A percentile compares a stretch with the other conserved stretches of the same genome.
Evolutionary conservation across 1,139 yeast species (phyloP).

Genomic region (Debaryomyces coudertii): DNA sequence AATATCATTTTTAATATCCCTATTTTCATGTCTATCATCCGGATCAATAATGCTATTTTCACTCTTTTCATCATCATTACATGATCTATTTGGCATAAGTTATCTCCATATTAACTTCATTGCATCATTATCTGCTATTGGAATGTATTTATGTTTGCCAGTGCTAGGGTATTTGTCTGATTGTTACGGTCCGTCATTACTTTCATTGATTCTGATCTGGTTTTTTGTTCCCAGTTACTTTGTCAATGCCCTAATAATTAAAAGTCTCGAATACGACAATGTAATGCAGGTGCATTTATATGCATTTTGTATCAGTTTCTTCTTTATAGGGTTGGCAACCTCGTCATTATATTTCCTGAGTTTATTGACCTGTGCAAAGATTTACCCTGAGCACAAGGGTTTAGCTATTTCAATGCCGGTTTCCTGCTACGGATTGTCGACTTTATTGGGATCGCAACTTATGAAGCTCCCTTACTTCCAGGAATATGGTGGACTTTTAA

Average conservation of each 20-base stretch:
- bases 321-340: slow-evolving; percentile 75
- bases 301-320: slow-evolving; percentile 40
- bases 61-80: slow-evolving; percentile 73
- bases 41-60: slow-evolving; percentile 85
- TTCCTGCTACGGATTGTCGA: slow-evolving; percentile 80
- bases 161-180: slow-evolving; percentile 83
- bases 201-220: slow-evolving; percentile 64
- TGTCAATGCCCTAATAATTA: slow-evolving; percentile 33
- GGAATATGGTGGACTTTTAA: slow-evolving; percentile 30
- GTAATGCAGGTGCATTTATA: slow-evolving; percentile 20
- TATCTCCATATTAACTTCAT: slow-evolving; percentile 77
- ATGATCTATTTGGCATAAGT: slow-evolving; percentile 56
- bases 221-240: slow-evolving; percentile 77
- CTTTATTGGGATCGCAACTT: slow-evolving; percentile 64
- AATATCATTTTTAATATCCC: slow-evolving; percentile 41
- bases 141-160: slow-evolving; percentile 86
- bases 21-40: slow-evolving; percentile 66
- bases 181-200: slow-evolving; percentile 76
- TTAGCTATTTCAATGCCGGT: slow-evolving; percentile 88
- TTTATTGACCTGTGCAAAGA: slow-evolving; percentile 79
- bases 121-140: slow-evolving; percentile 74
- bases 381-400: slow-evolving; percentile 74
- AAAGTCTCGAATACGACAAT: not conserved
- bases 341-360: slow-evolving; percentile 79
- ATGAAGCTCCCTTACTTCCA: slow-evolving; percentile 47